Evolutionary conservation across 108 stramenopile genomes (phyloP), one percentile per base, ranked within the genome.

Genomic region (Pseudonitzschia multistriata): DNA sequence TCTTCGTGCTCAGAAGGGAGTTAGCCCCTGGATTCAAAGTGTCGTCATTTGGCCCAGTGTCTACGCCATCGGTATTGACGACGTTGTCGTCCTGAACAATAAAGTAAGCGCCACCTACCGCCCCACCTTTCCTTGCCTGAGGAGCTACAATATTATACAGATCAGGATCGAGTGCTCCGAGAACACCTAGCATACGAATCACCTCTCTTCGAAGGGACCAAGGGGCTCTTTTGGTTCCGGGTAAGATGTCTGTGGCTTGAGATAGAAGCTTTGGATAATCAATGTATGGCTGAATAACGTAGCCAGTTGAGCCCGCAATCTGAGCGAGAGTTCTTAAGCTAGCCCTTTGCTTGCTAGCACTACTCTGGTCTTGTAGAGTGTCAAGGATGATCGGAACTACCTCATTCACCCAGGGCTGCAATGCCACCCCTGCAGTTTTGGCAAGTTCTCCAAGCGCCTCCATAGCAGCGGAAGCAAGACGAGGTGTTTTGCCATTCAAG

Each of bases 131-230:
- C 47, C 88, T 74, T n/a, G 85, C 65, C 59, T 80, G 88, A 11
- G 82, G 74, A 25, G 81, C 85, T 27, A 85, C 71, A 14, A 76
- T 69, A 15, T 81, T 79, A 66, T 87, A 85, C 36, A 86, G 68
- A 77, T 95, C 91, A 31, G 98, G 98, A 78, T 98, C 97, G 11
- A 99, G 70, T 10, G 98, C 97, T 54, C 98, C 98, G 17, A 99
- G 74, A 22, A 93, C 82, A 24, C 98, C 98, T 36, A 98, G 80
- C 3, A 94, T 91, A 11, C 97, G 77, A 62, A 99, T 86, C 5
- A 94, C 95, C 76, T 98, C 97, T 70, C 94, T 75, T 10, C 96
- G 79, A 11, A 99, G 83, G 2, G 83, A 71, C 96, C 97, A 97
- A 19, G 94, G 90, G 5, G 86, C 83, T 59, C 83, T 67, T 15